These are phyloP conservation scores for Venturia nashicola DNA, from an alignment of 2,329 filamentous ascomycete species.

Conservation along the genomic window DNA sequence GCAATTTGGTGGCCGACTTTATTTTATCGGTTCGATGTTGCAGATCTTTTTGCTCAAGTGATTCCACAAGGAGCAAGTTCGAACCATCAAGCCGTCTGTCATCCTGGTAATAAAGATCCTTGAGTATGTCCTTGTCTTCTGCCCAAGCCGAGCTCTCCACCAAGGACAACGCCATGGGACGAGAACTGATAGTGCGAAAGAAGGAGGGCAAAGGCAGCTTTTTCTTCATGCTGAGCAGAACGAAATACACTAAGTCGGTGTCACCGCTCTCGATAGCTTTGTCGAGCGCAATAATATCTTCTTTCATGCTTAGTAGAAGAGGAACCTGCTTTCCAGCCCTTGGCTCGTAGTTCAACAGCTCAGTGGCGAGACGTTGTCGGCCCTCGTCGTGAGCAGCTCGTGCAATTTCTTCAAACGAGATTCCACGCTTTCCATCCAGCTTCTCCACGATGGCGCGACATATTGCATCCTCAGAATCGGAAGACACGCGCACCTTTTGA, in stretches of 20 bases:
- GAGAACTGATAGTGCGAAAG: conserved; percentile 79
- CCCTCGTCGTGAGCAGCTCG: conserved; percentile 91
- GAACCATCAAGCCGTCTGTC: conserved; percentile 82
- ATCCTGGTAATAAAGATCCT: conserved; percentile 96
- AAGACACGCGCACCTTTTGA: conserved; percentile 76
- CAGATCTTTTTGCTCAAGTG: conserved; percentile 50
- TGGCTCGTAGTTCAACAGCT: conserved; percentile 85
- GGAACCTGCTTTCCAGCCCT: conserved; percentile 94
- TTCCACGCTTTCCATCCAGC: conserved; percentile 75
- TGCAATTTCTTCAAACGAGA: conserved; percentile 92
- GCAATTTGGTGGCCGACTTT: conserved; percentile 68
- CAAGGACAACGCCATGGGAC: conserved; percentile 75
- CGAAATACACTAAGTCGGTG: conserved; percentile 82
- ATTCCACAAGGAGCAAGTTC: conserved; percentile 75
- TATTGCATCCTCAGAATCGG: conserved; percentile 77
- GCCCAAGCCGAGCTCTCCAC: conserved; percentile 74
- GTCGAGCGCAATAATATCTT: conserved; percentile 87
- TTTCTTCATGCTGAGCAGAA: conserved; percentile 76
- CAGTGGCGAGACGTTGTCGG: conserved; percentile 73
- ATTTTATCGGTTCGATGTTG: conserved; percentile 72
- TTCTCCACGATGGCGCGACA: conserved; percentile 79
- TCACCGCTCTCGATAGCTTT: conserved; percentile 95
- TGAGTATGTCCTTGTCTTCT: conserved; percentile 71
- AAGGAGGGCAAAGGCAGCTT: conserved; percentile 84
- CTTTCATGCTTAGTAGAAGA: conserved; percentile 84